Percentiles rank a stretch among this genome's conserved stretches.
Evolutionary conservation across 345 rosid genomes (phyloP).

Genomic region (Eucalyptus marginata): DNA sequence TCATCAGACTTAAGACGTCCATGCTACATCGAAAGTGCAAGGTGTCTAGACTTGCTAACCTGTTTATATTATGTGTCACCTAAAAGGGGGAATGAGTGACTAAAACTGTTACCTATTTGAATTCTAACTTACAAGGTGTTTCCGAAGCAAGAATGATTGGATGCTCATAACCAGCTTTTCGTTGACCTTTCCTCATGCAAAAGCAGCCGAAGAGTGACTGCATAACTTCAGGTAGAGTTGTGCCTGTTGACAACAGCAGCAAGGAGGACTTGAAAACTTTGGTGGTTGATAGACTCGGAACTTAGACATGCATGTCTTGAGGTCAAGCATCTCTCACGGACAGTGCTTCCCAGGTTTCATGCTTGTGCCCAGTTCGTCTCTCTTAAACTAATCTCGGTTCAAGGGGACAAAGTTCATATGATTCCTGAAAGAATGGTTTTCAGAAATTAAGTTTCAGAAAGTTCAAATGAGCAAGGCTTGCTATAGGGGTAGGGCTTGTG

Average conservation of each 20-base stretch:
- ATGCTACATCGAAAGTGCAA: neutral
- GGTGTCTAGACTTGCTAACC: neutral
- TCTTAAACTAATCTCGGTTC: neutral
- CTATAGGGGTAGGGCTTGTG: neutral
- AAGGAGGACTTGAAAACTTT: neutral
- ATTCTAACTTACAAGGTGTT: constrained; percentile 60
- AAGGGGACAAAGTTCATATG: neutral
- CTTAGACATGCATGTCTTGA: neutral
- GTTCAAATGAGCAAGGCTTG: neutral
- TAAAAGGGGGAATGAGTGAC: neutral
- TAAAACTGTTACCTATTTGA: neutral
- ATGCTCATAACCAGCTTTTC: constrained; percentile 28
- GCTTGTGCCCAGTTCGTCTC: neutral
- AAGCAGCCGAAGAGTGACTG: constrained; percentile 35
- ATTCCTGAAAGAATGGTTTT: neutral
- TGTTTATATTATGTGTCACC: neutral
- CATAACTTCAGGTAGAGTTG: constrained; percentile 12
- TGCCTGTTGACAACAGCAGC: neutral
- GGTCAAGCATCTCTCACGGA: neutral
- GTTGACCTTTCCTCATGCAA: constrained; percentile 18
- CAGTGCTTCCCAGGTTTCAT: neutral
- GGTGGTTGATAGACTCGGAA: neutral
- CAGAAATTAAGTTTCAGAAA: neutral
- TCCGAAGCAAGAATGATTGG: constrained; percentile 55
- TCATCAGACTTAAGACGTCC: neutral